phyloP scores from a whole-genome alignment of 202 grass and related monocot species.

The Cymbopogon flexuosus region DNA sequence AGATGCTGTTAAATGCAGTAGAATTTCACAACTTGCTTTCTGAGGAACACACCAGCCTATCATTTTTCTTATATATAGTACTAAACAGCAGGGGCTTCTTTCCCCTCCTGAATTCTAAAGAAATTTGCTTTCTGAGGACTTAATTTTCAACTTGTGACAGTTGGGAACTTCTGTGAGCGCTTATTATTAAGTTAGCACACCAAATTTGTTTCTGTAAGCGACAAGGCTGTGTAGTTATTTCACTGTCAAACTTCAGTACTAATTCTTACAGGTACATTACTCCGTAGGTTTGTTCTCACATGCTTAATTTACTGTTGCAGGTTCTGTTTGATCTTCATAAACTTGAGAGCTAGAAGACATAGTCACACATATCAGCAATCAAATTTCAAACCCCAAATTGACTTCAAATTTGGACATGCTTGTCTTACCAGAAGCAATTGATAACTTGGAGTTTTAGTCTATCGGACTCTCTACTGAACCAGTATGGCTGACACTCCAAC shows the following conservation, averaged over 20 bases:
- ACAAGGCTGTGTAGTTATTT: neutral
- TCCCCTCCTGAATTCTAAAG: too few species aligned
- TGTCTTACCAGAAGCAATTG: neutral
- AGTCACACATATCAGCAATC: neutral
- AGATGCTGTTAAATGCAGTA: neutral
- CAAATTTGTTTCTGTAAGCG: neutral
- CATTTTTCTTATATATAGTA: too few species aligned
- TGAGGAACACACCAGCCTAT: too few species aligned
- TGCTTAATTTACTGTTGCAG: slow-evolving; percentile 25
- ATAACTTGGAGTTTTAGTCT: slow-evolving; percentile 20
- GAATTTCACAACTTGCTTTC: too few species aligned
- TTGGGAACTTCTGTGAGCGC: neutral
- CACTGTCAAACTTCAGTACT: neutral
- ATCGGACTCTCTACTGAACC: neutral
- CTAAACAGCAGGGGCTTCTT: too few species aligned
- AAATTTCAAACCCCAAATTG: neutral
- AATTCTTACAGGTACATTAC: neutral
- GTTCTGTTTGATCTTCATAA: slow-evolving; percentile 7
- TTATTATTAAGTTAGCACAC: neutral
- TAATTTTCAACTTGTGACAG: neutral
- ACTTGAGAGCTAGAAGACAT: neutral
- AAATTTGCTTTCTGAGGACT: neutral
- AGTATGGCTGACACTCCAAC: slow-evolving; percentile 45
- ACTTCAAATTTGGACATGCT: neutral
- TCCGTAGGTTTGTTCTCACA: neutral